Conservation (phyloP, 345 rosid genomes). For the Punica granatum region DNA sequence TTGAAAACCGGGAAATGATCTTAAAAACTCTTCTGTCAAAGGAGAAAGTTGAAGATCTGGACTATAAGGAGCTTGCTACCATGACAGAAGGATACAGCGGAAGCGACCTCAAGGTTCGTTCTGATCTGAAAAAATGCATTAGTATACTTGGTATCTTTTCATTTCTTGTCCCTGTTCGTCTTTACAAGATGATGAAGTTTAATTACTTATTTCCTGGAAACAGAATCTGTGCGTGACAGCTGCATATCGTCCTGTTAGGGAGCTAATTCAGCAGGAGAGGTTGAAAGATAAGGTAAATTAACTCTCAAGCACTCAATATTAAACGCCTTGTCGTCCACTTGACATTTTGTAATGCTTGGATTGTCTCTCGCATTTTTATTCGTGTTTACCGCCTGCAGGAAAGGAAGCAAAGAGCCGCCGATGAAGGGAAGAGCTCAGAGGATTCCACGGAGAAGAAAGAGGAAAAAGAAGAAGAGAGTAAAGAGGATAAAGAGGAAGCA, state of each 20-base stretch:
- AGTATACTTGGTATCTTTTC: not conserved
- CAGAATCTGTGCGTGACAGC: slow-evolving; percentile 94
- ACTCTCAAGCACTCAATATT: not conserved
- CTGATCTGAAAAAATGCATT: not conserved
- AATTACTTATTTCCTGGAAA: slow-evolving; percentile 20
- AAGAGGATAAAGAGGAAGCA: slow-evolving; percentile 34
- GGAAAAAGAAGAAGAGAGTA: slow-evolving; percentile 58
- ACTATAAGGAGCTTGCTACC: slow-evolving; percentile 77
- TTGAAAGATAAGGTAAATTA: slow-evolving; percentile 58
- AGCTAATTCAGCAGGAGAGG: slow-evolving; percentile 75
- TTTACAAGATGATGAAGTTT: slow-evolving; percentile 2
- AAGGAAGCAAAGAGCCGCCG: slow-evolving; percentile 52
- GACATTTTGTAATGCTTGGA: not conserved
- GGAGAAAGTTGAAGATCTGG: slow-evolving; percentile 67
- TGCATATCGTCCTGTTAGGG: slow-evolving; percentile 96
- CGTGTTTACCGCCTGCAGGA: slow-evolving; percentile 29
- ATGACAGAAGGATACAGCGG: slow-evolving; percentile 95
- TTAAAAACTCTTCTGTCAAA: slow-evolving; percentile 74
- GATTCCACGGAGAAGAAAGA: slow-evolving; percentile 37
- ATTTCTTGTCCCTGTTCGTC: not conserved
- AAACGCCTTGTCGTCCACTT: not conserved
- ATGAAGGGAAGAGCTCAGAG: slow-evolving; percentile 47
- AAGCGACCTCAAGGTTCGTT: slow-evolving; percentile 92
- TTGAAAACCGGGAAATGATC: slow-evolving; percentile 76
- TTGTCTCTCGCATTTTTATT: not conserved